Evolutionary conservation across 2,329 filamentous ascomycete genomes (phyloP).

Genomic region (Talaromyces amestolkiae): DNA sequence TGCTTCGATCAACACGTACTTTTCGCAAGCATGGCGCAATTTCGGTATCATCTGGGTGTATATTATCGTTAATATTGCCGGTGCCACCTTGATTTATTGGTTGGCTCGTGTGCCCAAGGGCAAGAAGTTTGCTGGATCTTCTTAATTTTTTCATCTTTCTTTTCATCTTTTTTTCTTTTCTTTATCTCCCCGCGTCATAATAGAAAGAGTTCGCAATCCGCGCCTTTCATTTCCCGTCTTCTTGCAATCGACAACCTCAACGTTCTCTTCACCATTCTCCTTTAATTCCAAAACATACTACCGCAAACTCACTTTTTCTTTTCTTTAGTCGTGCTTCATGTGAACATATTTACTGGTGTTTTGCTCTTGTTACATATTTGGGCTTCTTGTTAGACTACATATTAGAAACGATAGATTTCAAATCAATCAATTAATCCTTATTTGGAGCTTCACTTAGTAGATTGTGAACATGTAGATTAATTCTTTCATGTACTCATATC

Average conservation of each 20-base stretch:
- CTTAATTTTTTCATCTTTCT: neutral
- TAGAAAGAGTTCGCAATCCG: neutral
- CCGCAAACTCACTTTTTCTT: neutral
- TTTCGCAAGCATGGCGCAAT: slow-evolving; percentile 51
- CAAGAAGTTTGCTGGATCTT: slow-evolving; percentile 9
- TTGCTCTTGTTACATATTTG: neutral
- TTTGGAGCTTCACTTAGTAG: too few species aligned
- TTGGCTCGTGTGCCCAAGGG: slow-evolving; percentile 49
- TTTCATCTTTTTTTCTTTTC: neutral
- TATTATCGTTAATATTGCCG: slow-evolving; percentile 52
- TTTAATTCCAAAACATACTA: neutral
- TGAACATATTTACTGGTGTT: neutral
- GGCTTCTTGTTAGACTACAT: neutral
- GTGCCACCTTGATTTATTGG: slow-evolving; percentile 54
- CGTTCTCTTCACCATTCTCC: neutral
- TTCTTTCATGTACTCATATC: too few species aligned
- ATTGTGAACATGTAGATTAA: too few species aligned
- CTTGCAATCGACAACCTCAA: neutral
- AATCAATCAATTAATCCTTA: neutral
- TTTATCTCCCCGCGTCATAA: slow-evolving; percentile 2
- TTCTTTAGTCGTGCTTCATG: neutral
- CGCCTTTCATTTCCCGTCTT: neutral
- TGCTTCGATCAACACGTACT: slow-evolving; percentile 45
- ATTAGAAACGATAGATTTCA: neutral
- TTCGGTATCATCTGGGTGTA: slow-evolving; percentile 56